phyloP scores from a whole-genome alignment of 192 early-diverging fungal species.

The Backusella liffmaniae region DNA sequence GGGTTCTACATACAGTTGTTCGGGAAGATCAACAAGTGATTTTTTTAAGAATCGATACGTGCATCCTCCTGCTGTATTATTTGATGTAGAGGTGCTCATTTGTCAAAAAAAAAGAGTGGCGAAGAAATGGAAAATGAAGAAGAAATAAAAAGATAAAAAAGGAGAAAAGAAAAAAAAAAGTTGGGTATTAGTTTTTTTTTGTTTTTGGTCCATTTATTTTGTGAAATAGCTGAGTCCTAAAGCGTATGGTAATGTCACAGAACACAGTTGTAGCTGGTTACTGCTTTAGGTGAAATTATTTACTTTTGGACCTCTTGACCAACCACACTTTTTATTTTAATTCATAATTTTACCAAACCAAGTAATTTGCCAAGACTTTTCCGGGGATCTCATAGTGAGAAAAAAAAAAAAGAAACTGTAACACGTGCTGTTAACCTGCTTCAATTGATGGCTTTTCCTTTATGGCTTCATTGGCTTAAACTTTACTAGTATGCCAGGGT shows the following conservation, averaged over 20 bases:
- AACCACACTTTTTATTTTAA: slow-evolving; percentile 10
- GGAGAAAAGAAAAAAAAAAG: not conserved
- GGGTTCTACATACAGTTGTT: not conserved
- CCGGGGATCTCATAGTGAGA: not conserved
- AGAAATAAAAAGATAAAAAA: slow-evolving; percentile 7
- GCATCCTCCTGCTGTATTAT: not conserved
- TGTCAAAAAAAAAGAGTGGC: not conserved
- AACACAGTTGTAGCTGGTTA: not conserved
- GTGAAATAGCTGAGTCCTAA: slow-evolving; percentile 3
- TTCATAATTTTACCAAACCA: not conserved
- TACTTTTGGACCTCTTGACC: slow-evolving; percentile 11
- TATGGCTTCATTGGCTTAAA: not conserved
- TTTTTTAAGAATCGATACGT: not conserved
- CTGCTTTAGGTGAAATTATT: slow-evolving; percentile 19
- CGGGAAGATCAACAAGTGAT: not conserved
- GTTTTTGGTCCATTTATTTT: slow-evolving; percentile 5
- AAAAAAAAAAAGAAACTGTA: slow-evolving; percentile 1
- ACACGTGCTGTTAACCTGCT: slow-evolving; percentile 6
- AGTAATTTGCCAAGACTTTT: slow-evolving; percentile 14
- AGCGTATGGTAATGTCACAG: not conserved
- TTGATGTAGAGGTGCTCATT: not conserved
- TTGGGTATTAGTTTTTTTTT: not conserved
- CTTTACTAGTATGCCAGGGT: not conserved
- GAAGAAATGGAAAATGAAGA: not conserved
- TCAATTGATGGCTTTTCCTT: not conserved